A percentile compares a stretch with the other conserved stretches of the same genome.
phyloP scores from a whole-genome alignment of 345 rosid species.

The Pugionium dolabratum region DNA sequence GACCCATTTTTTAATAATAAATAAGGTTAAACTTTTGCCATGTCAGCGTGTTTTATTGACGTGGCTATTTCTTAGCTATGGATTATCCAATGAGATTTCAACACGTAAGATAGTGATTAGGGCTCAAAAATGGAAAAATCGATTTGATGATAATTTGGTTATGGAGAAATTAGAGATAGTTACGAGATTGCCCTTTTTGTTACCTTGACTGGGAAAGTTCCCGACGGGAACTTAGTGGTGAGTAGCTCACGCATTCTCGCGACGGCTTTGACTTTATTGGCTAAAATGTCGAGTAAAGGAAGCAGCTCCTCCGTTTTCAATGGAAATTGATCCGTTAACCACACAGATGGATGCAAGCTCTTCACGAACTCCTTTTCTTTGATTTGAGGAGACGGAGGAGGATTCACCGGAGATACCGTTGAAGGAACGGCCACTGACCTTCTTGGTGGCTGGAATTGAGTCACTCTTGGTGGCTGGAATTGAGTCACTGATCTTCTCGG shows the following conservation, averaged over 20 bases:
- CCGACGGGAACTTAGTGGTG: slow-evolving; percentile 96
- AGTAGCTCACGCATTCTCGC: slow-evolving; percentile 85
- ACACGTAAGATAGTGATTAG: no score
- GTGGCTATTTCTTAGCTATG: no score
- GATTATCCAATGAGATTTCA: no score
- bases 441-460: no score
- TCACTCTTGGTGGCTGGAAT: slow-evolving; percentile 42
- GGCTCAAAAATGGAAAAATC: no score
- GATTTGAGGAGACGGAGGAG: slow-evolving; percentile 51
- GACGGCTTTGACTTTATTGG: slow-evolving; percentile 92
- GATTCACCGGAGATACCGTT: slow-evolving; percentile 32
- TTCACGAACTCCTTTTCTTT: slow-evolving; percentile 85
- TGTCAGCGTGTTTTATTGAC: no score
- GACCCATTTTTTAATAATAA: no score
- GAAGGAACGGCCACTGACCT: slow-evolving; percentile 41
- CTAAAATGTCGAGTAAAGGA: slow-evolving; percentile 91
- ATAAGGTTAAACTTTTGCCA: no score
- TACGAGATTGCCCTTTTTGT: slow-evolving; percentile 23
- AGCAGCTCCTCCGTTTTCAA: slow-evolving; percentile 84
- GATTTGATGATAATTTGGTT: no score
- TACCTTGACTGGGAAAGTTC: slow-evolving; percentile 97
- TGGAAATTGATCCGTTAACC: slow-evolving; percentile 97
- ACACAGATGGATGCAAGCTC: slow-evolving; percentile 81
- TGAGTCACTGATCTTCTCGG: slow-evolving; percentile 48
- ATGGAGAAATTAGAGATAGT: slow-evolving; percentile 3